Percentiles rank a stretch among this genome's conserved stretches.
Conservation (phyloP, 306 rosid genomes). For the Fagus crenata region DNA sequence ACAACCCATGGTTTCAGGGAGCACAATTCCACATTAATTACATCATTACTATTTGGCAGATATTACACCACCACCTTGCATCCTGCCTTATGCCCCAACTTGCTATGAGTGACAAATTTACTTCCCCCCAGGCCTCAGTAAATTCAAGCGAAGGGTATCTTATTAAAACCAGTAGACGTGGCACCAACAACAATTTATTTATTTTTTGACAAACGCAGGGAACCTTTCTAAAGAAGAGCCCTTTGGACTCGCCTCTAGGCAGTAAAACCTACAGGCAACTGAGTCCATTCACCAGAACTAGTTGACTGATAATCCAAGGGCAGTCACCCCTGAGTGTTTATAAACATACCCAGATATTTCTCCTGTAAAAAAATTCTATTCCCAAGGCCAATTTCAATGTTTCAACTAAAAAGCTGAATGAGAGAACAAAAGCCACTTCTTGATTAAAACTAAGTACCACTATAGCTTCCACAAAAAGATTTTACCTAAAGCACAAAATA, state of each 20-base stretch:
- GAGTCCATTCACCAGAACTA: no score
- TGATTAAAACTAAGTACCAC: not conserved
- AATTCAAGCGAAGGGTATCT: not conserved
- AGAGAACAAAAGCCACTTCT: not conserved
- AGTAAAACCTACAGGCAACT: no score
- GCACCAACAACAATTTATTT: not conserved
- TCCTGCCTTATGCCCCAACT: not conserved
- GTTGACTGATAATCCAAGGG: no score
- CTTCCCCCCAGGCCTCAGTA: not conserved
- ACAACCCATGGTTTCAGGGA: not conserved
- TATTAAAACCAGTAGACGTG: not conserved
- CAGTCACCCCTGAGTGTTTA: no score
- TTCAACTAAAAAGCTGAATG: not conserved
- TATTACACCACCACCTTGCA: not conserved
- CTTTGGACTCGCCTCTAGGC: no score
- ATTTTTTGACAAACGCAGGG: no score
- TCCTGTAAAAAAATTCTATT: not conserved
- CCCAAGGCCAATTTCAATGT: not conserved
- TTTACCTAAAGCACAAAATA: not conserved
- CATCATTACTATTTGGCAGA: not conserved
- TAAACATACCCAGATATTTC: not conserved
- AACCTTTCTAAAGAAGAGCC: no score
- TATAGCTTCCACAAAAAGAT: not conserved
- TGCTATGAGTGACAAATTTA: not conserved
- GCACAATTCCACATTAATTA: not conserved